These are phyloP conservation scores for Delitschia confertaspora DNA, from an alignment of 495 filamentous ascomycete species.

Conservation along the genomic window DNA sequence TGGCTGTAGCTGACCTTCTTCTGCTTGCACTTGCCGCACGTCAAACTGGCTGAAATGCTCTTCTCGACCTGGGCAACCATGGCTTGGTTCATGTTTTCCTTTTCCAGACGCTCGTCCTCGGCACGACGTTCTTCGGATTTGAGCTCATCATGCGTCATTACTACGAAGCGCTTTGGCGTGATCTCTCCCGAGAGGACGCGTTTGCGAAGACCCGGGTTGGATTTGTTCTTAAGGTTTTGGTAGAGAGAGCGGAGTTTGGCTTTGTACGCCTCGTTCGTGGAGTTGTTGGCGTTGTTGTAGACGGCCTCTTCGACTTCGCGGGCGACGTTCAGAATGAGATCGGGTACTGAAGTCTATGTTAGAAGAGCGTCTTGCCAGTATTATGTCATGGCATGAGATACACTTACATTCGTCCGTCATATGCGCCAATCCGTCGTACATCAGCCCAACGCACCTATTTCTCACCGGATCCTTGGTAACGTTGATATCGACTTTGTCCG, in stretches of 20 bases:
- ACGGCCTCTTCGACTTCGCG: constrained; percentile 65
- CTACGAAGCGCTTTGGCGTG: constrained; percentile 59
- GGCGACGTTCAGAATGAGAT: constrained; percentile 57
- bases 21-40: constrained; percentile 82
- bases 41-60: constrained; percentile 73
- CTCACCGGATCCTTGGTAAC: constrained; percentile 63
- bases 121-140: constrained; percentile 62
- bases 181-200: constrained; percentile 70
- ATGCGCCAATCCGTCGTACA: constrained; percentile 74
- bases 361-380: not conserved
- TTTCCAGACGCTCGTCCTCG: constrained; percentile 58
- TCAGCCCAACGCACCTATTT: constrained; percentile 75
- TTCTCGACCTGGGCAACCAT: constrained; percentile 85
- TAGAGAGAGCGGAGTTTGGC: constrained; percentile 82
- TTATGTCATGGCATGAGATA: constrained; percentile 29
- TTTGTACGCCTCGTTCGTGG: constrained; percentile 62
- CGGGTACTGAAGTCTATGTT: constrained; percentile 32
- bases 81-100: constrained; percentile 92
- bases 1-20: constrained; percentile 92
- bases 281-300: constrained; percentile 47
- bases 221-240: constrained; percentile 87
- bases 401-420: constrained; percentile 46
- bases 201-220: constrained; percentile 64
- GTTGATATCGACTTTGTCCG: constrained; percentile 63
- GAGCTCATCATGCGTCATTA: constrained; percentile 66